Base-by-base conservation (phyloP, 2,329 filamentous ascomycete genomes). In the Colletotrichum sansevieriae region DNA sequence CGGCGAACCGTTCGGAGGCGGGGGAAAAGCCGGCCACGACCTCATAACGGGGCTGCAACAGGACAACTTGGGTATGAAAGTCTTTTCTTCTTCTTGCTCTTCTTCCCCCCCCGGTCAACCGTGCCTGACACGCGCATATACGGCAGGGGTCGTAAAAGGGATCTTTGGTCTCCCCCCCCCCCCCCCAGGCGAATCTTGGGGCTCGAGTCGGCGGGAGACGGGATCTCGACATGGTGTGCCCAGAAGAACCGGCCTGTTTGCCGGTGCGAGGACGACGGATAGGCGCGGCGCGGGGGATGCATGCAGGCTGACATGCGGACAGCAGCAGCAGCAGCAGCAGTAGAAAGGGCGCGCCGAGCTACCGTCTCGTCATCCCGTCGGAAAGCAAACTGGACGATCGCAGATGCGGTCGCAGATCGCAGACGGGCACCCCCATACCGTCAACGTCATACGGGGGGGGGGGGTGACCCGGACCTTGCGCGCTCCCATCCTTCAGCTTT, bases 201-300 rank as follows among this genome's bases (percentile, higher is more conserved):
- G 20, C 33, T 60, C 29, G 12, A 60, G 7, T 39, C 39, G 37
- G 37, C 43, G 35, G 25, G 13, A 43, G 15, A 35, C 46, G 25
- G 22, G 29, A 46, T 59, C 56, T 47, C 56, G 43, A 47, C 56
- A 49, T 49, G 56, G 33, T 46, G 41, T 59, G 37, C 43, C 11
- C 43, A 22, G 9, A n/a, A 49, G 29, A 37, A 29, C 43, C 18
- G n/a, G 57, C 43, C 25, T 33, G 11, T 46, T 46, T 46, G 29
- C 56, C 41, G 20, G 41, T 15, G 25, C 29, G 41, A 47, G 29
- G 15, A 15, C 22, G 12, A 13, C 35, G 37, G 15, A 4, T 20
- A 57, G 54, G 6, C 9, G 7, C 11, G 51, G 13, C 10, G 29
- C 25, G n/a, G 51, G 29, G 51, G 3, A 41, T 18, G 18, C 18